Conservation (phyloP, 2,329 filamentous ascomycete species). For the Colletotrichum sp. region DNA sequence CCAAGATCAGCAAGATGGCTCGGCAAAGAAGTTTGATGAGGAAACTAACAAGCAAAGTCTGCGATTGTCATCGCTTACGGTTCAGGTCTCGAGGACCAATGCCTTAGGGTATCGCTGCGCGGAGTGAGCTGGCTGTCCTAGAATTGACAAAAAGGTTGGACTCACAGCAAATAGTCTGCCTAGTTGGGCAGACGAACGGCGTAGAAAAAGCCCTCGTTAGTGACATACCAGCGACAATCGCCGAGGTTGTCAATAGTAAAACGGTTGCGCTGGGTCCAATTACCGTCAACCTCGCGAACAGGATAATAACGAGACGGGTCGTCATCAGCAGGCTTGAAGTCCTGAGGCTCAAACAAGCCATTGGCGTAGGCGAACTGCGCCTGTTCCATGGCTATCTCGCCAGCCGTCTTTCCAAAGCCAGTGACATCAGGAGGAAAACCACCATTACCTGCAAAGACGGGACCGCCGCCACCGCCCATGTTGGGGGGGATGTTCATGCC, state of each 20-base stretch:
- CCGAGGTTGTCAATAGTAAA: slow-evolving; percentile 65
- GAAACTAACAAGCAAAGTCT: neutral
- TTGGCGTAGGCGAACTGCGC: slow-evolving; percentile 54
- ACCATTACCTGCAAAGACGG: slow-evolving; percentile 40
- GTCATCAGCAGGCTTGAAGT: slow-evolving; percentile 67
- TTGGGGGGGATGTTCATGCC: slow-evolving; percentile 6
- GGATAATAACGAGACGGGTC: slow-evolving; percentile 66
- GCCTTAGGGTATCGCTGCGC: neutral
- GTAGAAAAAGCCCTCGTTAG: slow-evolving; percentile 64
- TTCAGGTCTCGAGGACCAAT: neutral
- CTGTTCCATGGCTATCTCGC: slow-evolving; percentile 53
- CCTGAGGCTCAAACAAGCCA: slow-evolving; percentile 61
- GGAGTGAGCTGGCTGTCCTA: neutral
- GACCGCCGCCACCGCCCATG: neutral
- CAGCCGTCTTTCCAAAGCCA: slow-evolving; percentile 56
- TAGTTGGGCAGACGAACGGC: slow-evolving; percentile 58
- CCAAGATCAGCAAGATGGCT: neutral
- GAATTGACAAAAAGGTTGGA: neutral
- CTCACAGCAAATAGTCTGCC: neutral
- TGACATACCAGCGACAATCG: slow-evolving; percentile 64
- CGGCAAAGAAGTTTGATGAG: neutral
- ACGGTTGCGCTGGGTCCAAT: slow-evolving; percentile 64
- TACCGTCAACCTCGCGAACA: slow-evolving; percentile 64
- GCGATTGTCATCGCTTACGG: neutral
- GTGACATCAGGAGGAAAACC: slow-evolving; percentile 52